Evolutionary conservation across 2,329 filamentous ascomycete species (phyloP).

Genomic region (Lasiodiplodia gonubiensis): DNA sequence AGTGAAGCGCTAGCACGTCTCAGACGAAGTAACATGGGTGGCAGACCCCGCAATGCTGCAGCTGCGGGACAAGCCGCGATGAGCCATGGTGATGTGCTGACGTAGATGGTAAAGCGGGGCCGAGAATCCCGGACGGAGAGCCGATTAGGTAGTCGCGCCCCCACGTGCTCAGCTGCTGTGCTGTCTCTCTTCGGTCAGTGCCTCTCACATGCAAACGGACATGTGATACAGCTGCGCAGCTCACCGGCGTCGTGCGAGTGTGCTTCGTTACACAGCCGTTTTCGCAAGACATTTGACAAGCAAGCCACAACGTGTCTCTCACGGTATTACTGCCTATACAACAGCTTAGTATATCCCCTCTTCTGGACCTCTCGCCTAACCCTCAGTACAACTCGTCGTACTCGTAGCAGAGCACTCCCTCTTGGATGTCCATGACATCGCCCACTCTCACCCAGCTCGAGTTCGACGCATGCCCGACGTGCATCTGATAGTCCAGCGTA

Average conservation of each 20-base stretch:
- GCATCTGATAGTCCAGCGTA: constrained; percentile 27
- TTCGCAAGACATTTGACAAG: neutral
- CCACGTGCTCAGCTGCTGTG: too few relatives aligned
- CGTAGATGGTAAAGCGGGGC: neutral
- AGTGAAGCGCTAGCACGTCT: neutral
- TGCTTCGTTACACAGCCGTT: neutral
- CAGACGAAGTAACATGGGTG: neutral
- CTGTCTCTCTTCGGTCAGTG: too few relatives aligned
- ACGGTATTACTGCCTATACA: neutral
- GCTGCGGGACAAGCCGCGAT: neutral
- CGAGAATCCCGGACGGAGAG: neutral
- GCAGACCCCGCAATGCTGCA: too few relatives aligned
- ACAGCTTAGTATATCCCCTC: neutral
- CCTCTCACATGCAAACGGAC: too few relatives aligned
- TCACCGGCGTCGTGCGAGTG: neutral
- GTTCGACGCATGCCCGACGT: constrained; percentile 11
- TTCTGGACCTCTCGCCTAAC: neutral
- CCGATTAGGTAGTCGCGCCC: neutral
- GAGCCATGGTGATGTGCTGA: neutral
- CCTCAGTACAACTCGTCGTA: constrained; percentile 21
- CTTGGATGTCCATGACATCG: constrained; percentile 26
- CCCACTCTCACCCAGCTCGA: constrained; percentile 23
- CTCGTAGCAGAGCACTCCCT: constrained; percentile 27
- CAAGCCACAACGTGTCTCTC: neutral
- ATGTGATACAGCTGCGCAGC: neutral